Percentiles rank a stretch among this genome's conserved stretches.
Evolutionary conservation across 805 yeast species (phyloP).

Genomic region (Blastobotrys muscicola): DNA sequence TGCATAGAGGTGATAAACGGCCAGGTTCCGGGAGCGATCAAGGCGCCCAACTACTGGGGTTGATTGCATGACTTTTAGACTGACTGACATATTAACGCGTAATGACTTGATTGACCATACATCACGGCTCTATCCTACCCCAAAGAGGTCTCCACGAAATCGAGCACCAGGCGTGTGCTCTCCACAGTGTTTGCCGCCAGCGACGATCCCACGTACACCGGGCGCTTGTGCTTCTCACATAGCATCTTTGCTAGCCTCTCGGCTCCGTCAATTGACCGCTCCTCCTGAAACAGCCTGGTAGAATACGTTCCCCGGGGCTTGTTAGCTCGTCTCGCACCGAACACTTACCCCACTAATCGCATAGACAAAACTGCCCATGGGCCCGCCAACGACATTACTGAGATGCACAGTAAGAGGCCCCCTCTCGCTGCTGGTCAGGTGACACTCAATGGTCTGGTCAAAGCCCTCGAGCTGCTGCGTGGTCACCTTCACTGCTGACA

Average conservation of each 20-base stretch:
- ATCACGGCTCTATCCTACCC: background rate
- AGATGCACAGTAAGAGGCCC: too few species aligned
- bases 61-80: background rate
- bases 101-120: background rate
- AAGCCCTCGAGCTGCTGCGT: background rate
- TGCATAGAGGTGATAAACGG: conserved; percentile 8
- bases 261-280: conserved; percentile 11
- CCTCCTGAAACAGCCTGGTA: conserved; percentile 8
- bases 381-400: too few species aligned
- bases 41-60: conserved; percentile 2
- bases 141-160: background rate
- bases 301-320: conserved; percentile 1
- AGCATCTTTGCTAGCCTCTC: conserved; percentile 12
- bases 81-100: background rate
- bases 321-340: background rate
- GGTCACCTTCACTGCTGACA: background rate
- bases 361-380: conserved; percentile 13
- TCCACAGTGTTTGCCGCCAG: background rate
- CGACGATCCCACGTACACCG: conserved; percentile 12
- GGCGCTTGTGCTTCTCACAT: conserved; percentile 9
- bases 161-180: background rate
- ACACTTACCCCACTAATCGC: conserved; percentile 1
- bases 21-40: conserved; percentile 11
- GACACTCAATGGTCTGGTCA: background rate
- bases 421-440: too few species aligned